Evolutionary conservation across 148 eudicot species (phyloP), one percentile per base, ranked within the genome.

Genomic region (Persicaria maculosa): DNA sequence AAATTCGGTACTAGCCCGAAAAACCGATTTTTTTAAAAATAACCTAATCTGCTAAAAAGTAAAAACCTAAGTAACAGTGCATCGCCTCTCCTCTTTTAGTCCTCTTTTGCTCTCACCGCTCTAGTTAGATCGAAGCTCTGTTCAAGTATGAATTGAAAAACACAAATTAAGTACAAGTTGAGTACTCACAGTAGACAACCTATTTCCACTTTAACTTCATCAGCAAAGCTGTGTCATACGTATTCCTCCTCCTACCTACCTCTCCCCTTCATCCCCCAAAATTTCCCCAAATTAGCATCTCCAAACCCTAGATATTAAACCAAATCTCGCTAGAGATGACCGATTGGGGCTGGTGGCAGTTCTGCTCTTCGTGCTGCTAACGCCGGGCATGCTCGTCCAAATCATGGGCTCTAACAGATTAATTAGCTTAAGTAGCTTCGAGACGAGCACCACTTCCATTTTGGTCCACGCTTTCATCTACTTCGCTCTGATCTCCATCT

Each of bases 261-360:
- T 7, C 65, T 22, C 40, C 65, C 65, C 9, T 3, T 20, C 19
- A 57, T 19, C 1, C 65, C 12, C 40, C 40, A 22, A 22, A 58
- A 20, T 22, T 12, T 10, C 69, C n/a, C 69, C 36, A 25, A 50
- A 50, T 40, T 64, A 0, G 6, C 12, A 40, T 40, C 46, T 15
- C 9, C 17, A 20, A 59, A 22, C 65, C 17, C 10, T 22, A 20
- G 14, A 22, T 10, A 68, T 68, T 17, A 71, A 71, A 71, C 31
- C 73, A 46, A 2, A 52, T 25, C 6, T 15, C 54, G 31, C 17
- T 9, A 46, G 77, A 74, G 25, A 93, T 93, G 98, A 74, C 86
- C 6, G 95, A 93, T 76, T 93, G 97, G 98, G 97, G 69, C 84
- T 93, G 10, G 87, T 93, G 50, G 93, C 97, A 47, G 92, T 93